phyloP scores from a whole-genome alignment of 75 land plant species.

The Selaginella tamariscina region DNA sequence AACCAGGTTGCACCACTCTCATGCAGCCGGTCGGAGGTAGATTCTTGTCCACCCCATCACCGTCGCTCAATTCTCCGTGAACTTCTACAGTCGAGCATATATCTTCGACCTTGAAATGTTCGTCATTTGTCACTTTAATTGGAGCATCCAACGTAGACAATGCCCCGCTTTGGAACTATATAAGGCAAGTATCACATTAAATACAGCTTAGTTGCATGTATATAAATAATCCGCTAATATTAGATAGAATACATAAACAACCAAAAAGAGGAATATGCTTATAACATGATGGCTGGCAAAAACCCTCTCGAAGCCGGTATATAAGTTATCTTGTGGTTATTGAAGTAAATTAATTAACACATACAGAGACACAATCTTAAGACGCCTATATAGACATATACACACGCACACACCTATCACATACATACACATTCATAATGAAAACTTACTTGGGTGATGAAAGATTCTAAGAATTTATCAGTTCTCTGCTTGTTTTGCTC shows the following conservation, averaged over 20 bases:
- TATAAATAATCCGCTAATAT: no score
- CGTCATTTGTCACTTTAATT: not conserved
- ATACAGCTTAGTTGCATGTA: not conserved
- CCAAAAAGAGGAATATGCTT: not conserved
- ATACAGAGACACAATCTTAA: not conserved
- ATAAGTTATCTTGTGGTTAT: no score
- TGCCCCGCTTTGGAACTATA: not conserved
- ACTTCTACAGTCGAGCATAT: no score
- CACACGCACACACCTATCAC: not conserved
- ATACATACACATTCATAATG: not conserved
- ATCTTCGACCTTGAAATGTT: not conserved
- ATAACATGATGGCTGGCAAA: not conserved
- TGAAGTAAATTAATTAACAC: not conserved
- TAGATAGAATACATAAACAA: no score
- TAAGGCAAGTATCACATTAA: not conserved
- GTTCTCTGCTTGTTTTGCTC: slow-evolving; percentile 47
- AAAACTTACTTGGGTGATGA: slow-evolving; percentile 30
- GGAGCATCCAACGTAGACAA: not conserved
- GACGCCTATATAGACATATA: not conserved
- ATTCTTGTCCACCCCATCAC: no score
- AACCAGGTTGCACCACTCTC: no score
- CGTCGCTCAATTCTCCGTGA: no score
- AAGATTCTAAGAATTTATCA: slow-evolving; percentile 36
- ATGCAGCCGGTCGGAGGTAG: no score
- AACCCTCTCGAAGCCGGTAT: no score